These are phyloP conservation scores for Heliamphora exappendiculata DNA, from an alignment of 148 eudicot species.

Conservation along the genomic window DNA sequence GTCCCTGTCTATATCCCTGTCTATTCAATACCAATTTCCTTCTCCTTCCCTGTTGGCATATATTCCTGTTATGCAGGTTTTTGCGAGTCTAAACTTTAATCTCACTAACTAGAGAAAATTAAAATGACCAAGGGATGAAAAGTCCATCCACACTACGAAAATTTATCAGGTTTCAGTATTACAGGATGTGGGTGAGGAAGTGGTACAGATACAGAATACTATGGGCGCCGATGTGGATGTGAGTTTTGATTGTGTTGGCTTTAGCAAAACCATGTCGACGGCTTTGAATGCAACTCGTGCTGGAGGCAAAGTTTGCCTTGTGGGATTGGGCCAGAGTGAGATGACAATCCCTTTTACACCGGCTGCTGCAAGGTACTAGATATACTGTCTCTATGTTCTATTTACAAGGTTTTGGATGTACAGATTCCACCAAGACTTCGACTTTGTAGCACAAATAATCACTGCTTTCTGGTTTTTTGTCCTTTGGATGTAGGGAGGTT, in stretches of 20 bases:
- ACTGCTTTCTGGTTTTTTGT: not conserved
- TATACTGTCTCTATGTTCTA: not conserved
- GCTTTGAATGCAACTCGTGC: slow-evolving; percentile 43
- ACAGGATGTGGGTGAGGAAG: slow-evolving; percentile 46
- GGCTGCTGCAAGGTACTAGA: slow-evolving; percentile 50
- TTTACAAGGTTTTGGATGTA: not conserved
- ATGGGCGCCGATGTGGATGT: slow-evolving; percentile 44
- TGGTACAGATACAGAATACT: slow-evolving; percentile 30
- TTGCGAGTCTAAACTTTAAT: too few relatives aligned
- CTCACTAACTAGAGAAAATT: not conserved
- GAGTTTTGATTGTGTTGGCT: slow-evolving; percentile 65
- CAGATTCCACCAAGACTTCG: not conserved
- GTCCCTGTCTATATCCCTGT: slow-evolving; percentile 14
- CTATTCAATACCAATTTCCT: not conserved
- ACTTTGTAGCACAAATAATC: not conserved
- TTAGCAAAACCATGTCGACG: slow-evolving; percentile 58
- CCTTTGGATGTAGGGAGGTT: slow-evolving; percentile 41
- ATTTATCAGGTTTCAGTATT: not conserved
- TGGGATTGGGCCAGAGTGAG: slow-evolving; percentile 57
- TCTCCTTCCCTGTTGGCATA: not conserved
- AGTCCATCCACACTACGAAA: not conserved
- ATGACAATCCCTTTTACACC: slow-evolving; percentile 61
- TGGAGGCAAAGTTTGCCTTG: slow-evolving; percentile 64
- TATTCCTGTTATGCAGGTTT: not conserved
- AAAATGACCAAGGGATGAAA: not conserved